Percentiles rank a stretch among this genome's conserved stretches.
phyloP scores from a whole-genome alignment of 139 green algal species.

The Chlorella sp. region DNA sequence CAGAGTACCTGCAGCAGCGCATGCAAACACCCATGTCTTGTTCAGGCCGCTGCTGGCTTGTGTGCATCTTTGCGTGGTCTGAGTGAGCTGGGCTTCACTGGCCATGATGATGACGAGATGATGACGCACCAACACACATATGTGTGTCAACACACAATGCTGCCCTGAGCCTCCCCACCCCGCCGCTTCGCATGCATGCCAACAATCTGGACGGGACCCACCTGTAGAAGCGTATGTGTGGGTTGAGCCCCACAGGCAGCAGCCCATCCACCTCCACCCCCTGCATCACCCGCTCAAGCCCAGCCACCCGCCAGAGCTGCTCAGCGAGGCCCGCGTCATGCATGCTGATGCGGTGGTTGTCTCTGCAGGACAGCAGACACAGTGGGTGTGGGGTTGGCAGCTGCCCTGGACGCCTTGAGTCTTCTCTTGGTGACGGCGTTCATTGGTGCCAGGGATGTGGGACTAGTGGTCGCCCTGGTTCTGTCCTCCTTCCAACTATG shows the following conservation, averaged over 20 bases:
- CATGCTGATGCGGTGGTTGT: no score
- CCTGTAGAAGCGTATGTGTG: slow-evolving; percentile 62
- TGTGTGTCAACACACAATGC: neutral
- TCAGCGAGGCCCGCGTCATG: slow-evolving; percentile 9
- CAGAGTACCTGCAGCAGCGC: slow-evolving; percentile 36
- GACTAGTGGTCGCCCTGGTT: no score
- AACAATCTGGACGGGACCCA: no score
- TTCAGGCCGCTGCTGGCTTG: no score
- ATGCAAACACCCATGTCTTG: no score
- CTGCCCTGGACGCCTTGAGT: neutral
- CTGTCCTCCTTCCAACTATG: neutral
- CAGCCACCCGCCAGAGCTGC: slow-evolving; percentile 25
- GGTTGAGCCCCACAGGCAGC: slow-evolving; percentile 39
- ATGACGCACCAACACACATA: neutral
- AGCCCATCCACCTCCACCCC: slow-evolving; percentile 17
- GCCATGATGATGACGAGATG: neutral
- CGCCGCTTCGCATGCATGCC: neutral
- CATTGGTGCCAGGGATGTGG: no score
- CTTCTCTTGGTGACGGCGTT: neutral
- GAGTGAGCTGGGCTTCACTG: neutral
- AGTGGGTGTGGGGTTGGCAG: neutral
- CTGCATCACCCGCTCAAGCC: slow-evolving; percentile 20
- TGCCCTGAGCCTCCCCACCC: neutral
- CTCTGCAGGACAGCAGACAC: neutral
- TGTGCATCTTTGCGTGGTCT: neutral